Evolutionary conservation across 2,329 filamentous ascomycete species (phyloP).

Genomic region (Beauveria sp.): DNA sequence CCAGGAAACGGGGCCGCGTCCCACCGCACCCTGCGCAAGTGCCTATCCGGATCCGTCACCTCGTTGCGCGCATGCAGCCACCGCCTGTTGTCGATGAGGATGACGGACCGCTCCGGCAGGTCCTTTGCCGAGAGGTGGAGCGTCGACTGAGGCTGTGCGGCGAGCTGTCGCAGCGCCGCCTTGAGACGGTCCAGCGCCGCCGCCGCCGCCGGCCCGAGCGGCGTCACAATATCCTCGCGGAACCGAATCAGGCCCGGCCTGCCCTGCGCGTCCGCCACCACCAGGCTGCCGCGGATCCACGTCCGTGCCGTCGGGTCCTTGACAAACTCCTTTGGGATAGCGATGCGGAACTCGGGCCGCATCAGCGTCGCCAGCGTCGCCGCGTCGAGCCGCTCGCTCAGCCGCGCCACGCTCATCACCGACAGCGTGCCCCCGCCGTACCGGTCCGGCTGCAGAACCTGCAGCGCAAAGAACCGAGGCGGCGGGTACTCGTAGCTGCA

Average conservation of each 20-base stretch:
- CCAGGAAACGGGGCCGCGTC: conserved; percentile 22
- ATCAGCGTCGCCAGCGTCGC: conserved; percentile 17
- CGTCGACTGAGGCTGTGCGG: conserved; percentile 10
- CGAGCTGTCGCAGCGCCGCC: conserved; percentile 12
- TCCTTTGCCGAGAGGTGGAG: conserved; percentile 21
- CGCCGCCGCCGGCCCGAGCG: conserved; percentile 18
- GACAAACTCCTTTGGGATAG: conserved; percentile 27
- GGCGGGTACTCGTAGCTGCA: conserved; percentile 33
- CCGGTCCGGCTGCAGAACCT: conserved; percentile 33
- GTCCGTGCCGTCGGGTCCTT: conserved; percentile 16
- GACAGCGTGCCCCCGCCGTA: conserved; percentile 34
- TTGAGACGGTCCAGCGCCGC: conserved; percentile 21
- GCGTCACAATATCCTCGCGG: conserved; percentile 24
- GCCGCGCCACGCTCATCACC: conserved; percentile 25
- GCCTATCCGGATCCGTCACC: conserved; percentile 25
- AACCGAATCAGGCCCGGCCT: conserved; percentile 21
- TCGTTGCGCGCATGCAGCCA: conserved; percentile 28
- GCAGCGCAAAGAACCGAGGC: conserved; percentile 33
- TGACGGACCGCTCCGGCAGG: conserved; percentile 21
- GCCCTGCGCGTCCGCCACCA: conserved; percentile 8
- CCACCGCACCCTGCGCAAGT: conserved; percentile 29
- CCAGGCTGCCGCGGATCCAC: conserved; percentile 19
- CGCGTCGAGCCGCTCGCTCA: conserved; percentile 20
- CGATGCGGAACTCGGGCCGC: conserved; percentile 24
- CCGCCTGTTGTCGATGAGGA: conserved; percentile 24